phyloP scores from a whole-genome alignment of 2,329 filamentous ascomycete genomes.

The Penicillium sp. region DNA sequence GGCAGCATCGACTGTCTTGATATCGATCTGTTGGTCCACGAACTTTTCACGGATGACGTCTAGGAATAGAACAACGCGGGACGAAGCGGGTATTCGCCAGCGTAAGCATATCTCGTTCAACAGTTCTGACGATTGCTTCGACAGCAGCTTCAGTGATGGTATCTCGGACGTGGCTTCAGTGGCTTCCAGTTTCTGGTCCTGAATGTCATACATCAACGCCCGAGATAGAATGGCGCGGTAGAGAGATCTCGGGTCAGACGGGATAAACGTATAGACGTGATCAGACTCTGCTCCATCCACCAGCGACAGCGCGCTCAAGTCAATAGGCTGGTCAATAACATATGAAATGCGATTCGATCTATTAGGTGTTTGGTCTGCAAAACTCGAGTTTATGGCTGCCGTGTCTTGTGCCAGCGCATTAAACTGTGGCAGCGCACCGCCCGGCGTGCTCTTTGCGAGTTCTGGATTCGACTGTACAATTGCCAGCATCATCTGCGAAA shows the following conservation, averaged over 20 bases:
- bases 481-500: constrained; percentile 90
- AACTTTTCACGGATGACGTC: constrained; percentile 85
- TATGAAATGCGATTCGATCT: constrained; percentile 49
- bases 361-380: constrained; percentile 45
- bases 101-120: constrained; percentile 79
- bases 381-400: constrained; percentile 35
- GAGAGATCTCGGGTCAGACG: constrained; percentile 73
- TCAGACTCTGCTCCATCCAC: constrained; percentile 48
- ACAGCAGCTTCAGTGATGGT: constrained; percentile 55
- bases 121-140: constrained; percentile 75
- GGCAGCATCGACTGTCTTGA: constrained; percentile 76
- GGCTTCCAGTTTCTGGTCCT: constrained; percentile 51
- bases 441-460: constrained; percentile 70
- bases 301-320: constrained; percentile 58
- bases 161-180: constrained; percentile 46
- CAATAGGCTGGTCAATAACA: constrained; percentile 63
- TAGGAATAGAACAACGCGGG: constrained; percentile 73
- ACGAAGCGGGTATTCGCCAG: constrained; percentile 84
- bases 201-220: constrained; percentile 62
- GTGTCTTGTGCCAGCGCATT: constrained; percentile 31
- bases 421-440: constrained; percentile 55
- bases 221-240: constrained; percentile 80
- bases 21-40: constrained; percentile 72
- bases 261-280: constrained; percentile 78
- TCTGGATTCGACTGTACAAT: constrained; percentile 83